Evolutionary conservation across 2,329 filamentous ascomycete genomes (phyloP), one percentile per base, ranked within the genome.

Genomic region (Colletotrichum limetticola): DNA sequence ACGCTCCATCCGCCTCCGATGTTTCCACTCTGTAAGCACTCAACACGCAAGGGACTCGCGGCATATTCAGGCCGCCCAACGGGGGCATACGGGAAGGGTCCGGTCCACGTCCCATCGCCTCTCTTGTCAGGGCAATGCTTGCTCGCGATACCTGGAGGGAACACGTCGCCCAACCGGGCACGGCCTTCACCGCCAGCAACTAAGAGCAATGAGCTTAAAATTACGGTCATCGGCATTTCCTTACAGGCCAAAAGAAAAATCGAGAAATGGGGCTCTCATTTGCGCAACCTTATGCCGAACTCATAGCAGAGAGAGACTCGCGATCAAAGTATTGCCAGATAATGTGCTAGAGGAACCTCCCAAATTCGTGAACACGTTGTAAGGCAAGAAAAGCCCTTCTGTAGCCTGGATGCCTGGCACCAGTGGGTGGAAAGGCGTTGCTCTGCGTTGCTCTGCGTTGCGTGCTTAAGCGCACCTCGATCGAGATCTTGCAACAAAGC

Each of bases 401-500:
- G 26, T 8, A 6, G n/a, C 28, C 24, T 9, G 28, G 37, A n/a
- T 32, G 35, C 22, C 55, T 37, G 19, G 26, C 14, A 26, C 16
- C 26, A 28, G 24, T 42, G 30, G 19, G 32, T 30, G 37, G 32
- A 11, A 35, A 24, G 57, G 9, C 24, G 19, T 11, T 22, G 42
- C 19, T 19, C 16, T 49, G 8, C 22, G 19, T 11, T n/a, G 42
- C 16, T 19, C 16, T 49, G 53, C 22, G 68, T 61, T 56, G 28
- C 32, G 24, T 22, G 35, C 42, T 55, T 62, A 28, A 28, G 53
- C 28, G 64, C 14, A 61, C 42, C 28, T 58, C 28, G 66, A 72
- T 66, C 60, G 60, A 72, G 66, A 70, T 72, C 66, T 69, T 49
- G 60, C 70, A 56, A 30, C 26, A 59, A 72, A 68, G 53, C 65